Evolutionary conservation across 2,329 filamentous ascomycete genomes (phyloP).

Genomic region (Aspergillus sp.): DNA sequence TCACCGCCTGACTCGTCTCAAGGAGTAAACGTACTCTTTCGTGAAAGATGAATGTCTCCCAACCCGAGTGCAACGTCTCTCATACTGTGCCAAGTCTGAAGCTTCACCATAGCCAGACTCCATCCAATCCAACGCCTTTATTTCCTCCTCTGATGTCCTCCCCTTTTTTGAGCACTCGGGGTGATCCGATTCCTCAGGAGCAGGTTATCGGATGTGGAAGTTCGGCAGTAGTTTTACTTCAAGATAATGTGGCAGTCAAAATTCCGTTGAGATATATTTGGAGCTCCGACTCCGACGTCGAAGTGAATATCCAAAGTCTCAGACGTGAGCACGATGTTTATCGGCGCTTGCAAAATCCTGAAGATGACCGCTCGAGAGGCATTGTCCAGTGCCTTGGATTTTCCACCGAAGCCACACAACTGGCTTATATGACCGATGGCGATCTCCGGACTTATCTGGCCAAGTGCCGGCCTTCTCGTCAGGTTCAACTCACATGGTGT

Average conservation of each 20-base stretch:
- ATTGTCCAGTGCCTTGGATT: slow-evolving; percentile 19
- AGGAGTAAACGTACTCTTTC: too few species aligned
- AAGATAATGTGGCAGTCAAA: slow-evolving; percentile 17
- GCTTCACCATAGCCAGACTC: too few species aligned
- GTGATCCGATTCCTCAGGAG: slow-evolving; percentile 12
- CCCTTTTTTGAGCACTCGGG: slow-evolving; percentile 13
- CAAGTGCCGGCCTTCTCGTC: slow-evolving; percentile 15
- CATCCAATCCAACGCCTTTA: too few species aligned
- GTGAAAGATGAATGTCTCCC: too few species aligned
- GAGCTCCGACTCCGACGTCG: slow-evolving; percentile 15
- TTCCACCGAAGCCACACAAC: slow-evolving; percentile 15
- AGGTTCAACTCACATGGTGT: slow-evolving; percentile 24
- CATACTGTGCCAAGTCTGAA: too few species aligned
- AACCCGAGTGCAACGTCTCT: too few species aligned
- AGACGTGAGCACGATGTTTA: slow-evolving; percentile 21
- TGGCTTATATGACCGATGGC: slow-evolving; percentile 24
- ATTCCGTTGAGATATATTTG: slow-evolving; percentile 15
- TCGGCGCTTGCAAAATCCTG: slow-evolving; percentile 12
- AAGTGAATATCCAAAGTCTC: slow-evolving; percentile 15
- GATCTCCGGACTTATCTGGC: slow-evolving; percentile 23
- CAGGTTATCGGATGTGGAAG: slow-evolving; percentile 16
- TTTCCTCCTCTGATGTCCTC: slow-evolving; percentile 5
- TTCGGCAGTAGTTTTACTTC: slow-evolving; percentile 15
- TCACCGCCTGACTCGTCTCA: too few species aligned
- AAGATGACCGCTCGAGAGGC: slow-evolving; percentile 11